Evolutionary conservation across 176 grass and related monocot genomes (phyloP).

Genomic region (Pharus latifolius): DNA sequence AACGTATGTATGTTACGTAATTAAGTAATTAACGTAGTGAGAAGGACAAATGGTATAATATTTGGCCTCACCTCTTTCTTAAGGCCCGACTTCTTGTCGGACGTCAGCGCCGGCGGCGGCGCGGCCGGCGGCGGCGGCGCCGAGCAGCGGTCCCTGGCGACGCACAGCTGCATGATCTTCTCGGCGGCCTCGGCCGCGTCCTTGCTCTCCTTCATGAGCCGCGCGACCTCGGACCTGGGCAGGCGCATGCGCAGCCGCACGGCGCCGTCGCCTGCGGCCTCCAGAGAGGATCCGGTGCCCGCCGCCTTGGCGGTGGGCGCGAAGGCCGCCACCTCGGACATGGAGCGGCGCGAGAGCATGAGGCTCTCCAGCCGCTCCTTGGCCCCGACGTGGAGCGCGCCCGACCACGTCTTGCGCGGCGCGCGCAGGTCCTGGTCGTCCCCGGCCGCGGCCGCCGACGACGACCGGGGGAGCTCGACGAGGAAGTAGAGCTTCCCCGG

Average conservation of each 20-base stretch:
- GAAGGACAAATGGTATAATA: neutral
- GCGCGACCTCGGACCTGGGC: slow-evolving; percentile 72
- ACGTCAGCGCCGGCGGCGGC: neutral
- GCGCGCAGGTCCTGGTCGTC: slow-evolving; percentile 10
- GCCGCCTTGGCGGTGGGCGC: neutral
- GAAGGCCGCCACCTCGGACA: slow-evolving; percentile 57
- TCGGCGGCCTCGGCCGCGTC: slow-evolving; percentile 68
- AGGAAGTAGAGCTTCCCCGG: slow-evolving; percentile 90
- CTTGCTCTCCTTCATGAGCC: slow-evolving; percentile 88
- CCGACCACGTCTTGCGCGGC: slow-evolving; percentile 68
- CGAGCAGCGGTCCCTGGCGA: slow-evolving; percentile 38
- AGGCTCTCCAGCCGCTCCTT: slow-evolving; percentile 84
- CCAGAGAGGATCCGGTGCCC: slow-evolving; percentile 20
- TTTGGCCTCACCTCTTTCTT: slow-evolving; percentile 64
- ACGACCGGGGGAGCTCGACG: slow-evolving; percentile 45
- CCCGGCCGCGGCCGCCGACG: neutral
- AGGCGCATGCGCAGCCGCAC: slow-evolving; percentile 73
- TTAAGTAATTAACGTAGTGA: neutral
- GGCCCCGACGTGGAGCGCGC: slow-evolving; percentile 67
- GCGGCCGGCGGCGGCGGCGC: neutral
- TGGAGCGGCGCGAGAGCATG: slow-evolving; percentile 70
- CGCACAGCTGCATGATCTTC: slow-evolving; percentile 87
- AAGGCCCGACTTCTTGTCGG: neutral
- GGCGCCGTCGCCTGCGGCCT: slow-evolving; percentile 44
- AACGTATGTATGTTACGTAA: no score